Evolutionary conservation across 495 filamentous ascomycete species (phyloP), one percentile per base, ranked within the genome.

Genomic region (Talaromyces ruber): DNA sequence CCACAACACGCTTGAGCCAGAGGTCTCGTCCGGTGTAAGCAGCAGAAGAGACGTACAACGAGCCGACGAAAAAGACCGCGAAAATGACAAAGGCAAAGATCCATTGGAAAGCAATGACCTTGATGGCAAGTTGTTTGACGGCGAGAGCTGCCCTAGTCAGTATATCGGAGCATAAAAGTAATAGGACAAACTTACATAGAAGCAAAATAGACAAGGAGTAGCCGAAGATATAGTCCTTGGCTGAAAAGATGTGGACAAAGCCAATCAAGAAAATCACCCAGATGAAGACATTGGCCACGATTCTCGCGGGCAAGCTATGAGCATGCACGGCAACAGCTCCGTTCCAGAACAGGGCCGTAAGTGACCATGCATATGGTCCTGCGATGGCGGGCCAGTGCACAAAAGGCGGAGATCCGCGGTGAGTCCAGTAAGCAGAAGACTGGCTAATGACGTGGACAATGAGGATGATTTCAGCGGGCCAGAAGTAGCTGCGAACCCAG

Each of bases 31-130:
- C 84, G 30, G 83, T 78, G 63, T 86, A 82, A 60, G 81, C 84
- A 6, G 89, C 86, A 26, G 86, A 71, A 5, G 86, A 86, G 58
- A 92, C 77, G 28, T 83, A 74, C 1, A 88, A 58, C 1, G 87
- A 88, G 2, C 78, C 70, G 9, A 90, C 67, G 67, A 92, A 85
- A 58, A 95, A 82, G 43, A 91, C 70, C 1, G 76, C 84, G 81
- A 93, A 92, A 71, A 95, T 88, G 64, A 84, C 79, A 66, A 95
- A 93, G 30, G 91, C 90, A 69, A 95, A 96, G 72, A 92, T 92
- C 92, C 90, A 95, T 76, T 97, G 92, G 60, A 94, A 74, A 1
- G 88, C 85, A 63, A 93, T 80, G 43, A 84, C 68, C 71, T 89
- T 86, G 67, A 81, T 79, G 43, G 83, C 72, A 72, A 94, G 82